Percentiles rank a stretch among this genome's conserved stretches.
phyloP scores from a whole-genome alignment of 768 basidiomycete species.

The Gloeopeniophorella convolvens region DNA sequence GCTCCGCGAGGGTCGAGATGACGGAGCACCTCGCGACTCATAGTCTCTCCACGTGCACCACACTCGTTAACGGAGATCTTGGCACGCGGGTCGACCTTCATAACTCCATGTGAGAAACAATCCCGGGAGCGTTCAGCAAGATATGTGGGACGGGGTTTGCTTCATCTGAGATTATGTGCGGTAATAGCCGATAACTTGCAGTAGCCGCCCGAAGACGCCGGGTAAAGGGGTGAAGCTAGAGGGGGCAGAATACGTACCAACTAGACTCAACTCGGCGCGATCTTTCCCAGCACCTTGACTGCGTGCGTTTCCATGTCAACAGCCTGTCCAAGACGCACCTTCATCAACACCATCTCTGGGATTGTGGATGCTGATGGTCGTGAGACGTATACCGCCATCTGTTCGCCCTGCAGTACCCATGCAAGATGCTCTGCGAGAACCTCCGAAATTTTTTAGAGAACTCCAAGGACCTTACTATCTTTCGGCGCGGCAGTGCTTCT shows the following conservation, averaged over 20 bases:
- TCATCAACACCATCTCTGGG: conserved; percentile 80
- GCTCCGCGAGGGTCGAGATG: conserved; percentile 85
- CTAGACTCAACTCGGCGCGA: conserved; percentile 95
- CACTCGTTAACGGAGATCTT: conserved; percentile 56
- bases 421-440: conserved; percentile 58
- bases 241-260: conserved; percentile 47
- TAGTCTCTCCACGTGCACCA: conserved; percentile 74
- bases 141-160: conserved; percentile 63
- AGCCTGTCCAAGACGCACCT: conserved; percentile 86
- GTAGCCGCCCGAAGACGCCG: conserved; percentile 62
- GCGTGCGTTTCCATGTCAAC: conserved; percentile 85
- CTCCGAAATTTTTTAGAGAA: conserved; percentile 65
- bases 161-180: conserved; percentile 66
- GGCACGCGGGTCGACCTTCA: conserved; percentile 52
- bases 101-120: conserved; percentile 87
- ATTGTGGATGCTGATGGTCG: conserved; percentile 61
- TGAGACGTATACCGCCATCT: conserved; percentile 49
- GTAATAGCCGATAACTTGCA: conserved; percentile 90
- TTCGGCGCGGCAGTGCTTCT: conserved; percentile 46
- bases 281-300: conserved; percentile 87
- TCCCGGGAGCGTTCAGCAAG: conserved; percentile 74
- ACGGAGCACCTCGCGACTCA: conserved; percentile 87
- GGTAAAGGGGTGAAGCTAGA: neutral
- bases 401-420: conserved; percentile 83
- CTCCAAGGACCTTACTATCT: conserved; percentile 27